Evolutionary conservation across 192 early-diverging fungal genomes (phyloP).

Genomic region (Oehlia diaphana): DNA sequence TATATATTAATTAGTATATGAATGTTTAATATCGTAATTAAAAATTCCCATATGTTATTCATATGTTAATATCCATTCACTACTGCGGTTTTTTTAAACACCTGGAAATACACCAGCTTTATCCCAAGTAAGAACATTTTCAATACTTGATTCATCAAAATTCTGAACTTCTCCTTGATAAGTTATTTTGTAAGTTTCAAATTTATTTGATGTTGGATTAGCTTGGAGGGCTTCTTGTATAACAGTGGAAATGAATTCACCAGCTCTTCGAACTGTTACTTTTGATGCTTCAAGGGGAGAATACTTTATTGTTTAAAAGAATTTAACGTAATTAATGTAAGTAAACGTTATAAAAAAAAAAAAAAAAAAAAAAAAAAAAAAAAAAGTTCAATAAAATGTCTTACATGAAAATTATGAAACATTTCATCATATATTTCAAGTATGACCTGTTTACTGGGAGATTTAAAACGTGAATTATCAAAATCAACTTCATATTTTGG

Average conservation of each 20-base stretch:
- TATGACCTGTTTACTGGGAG: slow-evolving; percentile 21
- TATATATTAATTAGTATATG: no score
- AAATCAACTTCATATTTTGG: background rate
- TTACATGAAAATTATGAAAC: slow-evolving; percentile 49
- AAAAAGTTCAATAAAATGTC: background rate
- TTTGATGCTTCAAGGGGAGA: background rate
- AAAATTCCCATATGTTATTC: no score
- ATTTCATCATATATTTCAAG: slow-evolving; percentile 51
- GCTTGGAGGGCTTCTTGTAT: background rate
- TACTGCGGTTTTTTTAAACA: background rate
- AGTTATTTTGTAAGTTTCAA: background rate
- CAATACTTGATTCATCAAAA: background rate
- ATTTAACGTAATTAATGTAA: background rate
- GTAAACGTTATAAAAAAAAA: no score
- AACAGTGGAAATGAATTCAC: background rate
- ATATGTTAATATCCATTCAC: no score
- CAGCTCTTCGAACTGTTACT: background rate
- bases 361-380: no score
- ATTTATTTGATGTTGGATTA: background rate
- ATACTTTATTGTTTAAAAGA: background rate
- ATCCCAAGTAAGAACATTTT: background rate
- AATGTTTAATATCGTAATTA: no score
- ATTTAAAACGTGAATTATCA: slow-evolving; percentile 18
- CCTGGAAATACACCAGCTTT: background rate
- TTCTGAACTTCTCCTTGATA: background rate